Conservation (phyloP, 2,329 filamentous ascomycete species). For the Epichloe bromicola region DNA sequence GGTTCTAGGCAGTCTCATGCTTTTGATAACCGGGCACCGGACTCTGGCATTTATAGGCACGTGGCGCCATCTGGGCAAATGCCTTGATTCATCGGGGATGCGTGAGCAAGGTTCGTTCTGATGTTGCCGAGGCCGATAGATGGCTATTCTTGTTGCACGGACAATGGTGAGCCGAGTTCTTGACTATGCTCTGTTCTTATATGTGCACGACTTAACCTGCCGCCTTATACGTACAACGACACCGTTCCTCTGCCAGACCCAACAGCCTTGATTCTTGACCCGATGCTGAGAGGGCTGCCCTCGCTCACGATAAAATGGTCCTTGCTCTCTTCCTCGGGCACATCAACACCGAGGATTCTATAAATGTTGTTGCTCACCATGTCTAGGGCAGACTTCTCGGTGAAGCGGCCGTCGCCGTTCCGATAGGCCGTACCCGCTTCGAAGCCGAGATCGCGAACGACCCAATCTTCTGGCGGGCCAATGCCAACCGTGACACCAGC, state of each 20-base stretch:
- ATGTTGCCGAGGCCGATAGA: no score
- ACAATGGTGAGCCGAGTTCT: no score
- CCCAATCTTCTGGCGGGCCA: constrained; percentile 48
- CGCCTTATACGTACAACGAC: constrained; percentile 22
- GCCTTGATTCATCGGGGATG: no score
- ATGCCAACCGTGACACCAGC: constrained; percentile 47
- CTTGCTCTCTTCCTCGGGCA: constrained; percentile 13
- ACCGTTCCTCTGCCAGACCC: constrained; percentile 20
- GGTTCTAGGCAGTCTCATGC: no score
- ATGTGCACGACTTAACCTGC: no score
- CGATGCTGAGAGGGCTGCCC: constrained; percentile 48
- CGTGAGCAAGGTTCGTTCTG: no score
- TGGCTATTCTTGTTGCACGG: no score
- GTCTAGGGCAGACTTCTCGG: constrained; percentile 40
- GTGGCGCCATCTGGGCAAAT: no score
- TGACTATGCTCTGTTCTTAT: no score
- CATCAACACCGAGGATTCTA: constrained; percentile 39
- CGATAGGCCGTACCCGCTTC: constrained; percentile 45
- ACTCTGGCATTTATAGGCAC: neutral
- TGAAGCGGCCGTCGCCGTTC: constrained; percentile 41
- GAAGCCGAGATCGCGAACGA: constrained; percentile 45
- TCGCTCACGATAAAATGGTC: constrained; percentile 50
- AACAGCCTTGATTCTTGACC: constrained; percentile 40
- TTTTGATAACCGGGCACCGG: no score
- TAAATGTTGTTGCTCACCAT: constrained; percentile 45